These are phyloP conservation scores for Agrostemma githago DNA, from an alignment of 148 eudicot species.

Conservation along the genomic window DNA sequence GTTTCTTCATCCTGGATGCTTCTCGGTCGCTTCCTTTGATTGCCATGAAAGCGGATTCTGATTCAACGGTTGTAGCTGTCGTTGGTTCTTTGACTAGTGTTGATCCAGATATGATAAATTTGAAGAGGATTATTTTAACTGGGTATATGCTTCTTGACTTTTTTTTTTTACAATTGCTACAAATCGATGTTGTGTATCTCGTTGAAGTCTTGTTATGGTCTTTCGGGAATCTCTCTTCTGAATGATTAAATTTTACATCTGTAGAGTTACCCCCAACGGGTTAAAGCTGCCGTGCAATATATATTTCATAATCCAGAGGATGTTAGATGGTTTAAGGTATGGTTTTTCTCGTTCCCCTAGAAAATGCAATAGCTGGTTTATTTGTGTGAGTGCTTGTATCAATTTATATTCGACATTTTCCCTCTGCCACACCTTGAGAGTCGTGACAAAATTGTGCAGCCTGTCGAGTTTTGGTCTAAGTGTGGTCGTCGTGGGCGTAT, in stretches of 20 bases:
- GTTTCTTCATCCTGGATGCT: slow-evolving; percentile 86
- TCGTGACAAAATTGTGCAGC: slow-evolving; percentile 47
- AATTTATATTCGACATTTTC: neutral
- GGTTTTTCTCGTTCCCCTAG: slow-evolving; percentile 22
- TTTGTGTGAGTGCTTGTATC: neutral
- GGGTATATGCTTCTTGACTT: slow-evolving; percentile 48
- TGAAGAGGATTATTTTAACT: slow-evolving; percentile 79
- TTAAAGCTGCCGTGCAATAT: slow-evolving; percentile 75
- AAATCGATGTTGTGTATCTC: too few relatives aligned
- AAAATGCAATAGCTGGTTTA: neutral
- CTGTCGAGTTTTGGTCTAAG: slow-evolving; percentile 84
- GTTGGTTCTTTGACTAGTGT: slow-evolving; percentile 68
- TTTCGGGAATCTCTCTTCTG: neutral
- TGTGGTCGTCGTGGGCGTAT: slow-evolving; percentile 92
- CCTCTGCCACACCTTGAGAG: too few relatives aligned
- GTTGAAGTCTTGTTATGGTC: neutral
- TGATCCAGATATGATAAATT: slow-evolving; percentile 75
- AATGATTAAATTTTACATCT: neutral
- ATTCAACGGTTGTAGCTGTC: slow-evolving; percentile 64
- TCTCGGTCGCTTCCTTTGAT: slow-evolving; percentile 84
- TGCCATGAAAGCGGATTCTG: slow-evolving; percentile 42
- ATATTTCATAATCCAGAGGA: slow-evolving; percentile 97
- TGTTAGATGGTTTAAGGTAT: slow-evolving; percentile 97
- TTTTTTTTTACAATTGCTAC: neutral
- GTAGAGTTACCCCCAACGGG: slow-evolving; percentile 86